These are phyloP conservation scores for Cucurbita pepo DNA, from an alignment of 306 rosid species.

Conservation along the genomic window DNA sequence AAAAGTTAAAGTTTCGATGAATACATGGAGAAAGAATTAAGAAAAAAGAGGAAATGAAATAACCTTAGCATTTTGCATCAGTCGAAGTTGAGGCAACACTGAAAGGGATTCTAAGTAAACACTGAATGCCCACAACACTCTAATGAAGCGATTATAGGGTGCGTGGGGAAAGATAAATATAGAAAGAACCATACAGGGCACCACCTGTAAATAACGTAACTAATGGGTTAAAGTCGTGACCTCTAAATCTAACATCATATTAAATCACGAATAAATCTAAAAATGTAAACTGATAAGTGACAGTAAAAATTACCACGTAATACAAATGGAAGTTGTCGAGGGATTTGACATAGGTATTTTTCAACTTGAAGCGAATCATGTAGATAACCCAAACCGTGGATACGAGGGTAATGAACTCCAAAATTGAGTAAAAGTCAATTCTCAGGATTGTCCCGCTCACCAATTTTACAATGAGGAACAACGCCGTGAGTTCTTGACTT, in stretches of 20 bases:
- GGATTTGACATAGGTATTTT: constrained; percentile 48
- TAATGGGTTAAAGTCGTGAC: no score
- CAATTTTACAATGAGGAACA: constrained; percentile 29
- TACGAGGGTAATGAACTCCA: constrained; percentile 36
- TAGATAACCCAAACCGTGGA: constrained; percentile 44
- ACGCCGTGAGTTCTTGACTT: constrained; percentile 72
- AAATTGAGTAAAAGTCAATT: constrained; percentile 23
- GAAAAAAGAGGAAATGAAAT: not conserved
- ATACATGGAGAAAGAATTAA: not conserved
- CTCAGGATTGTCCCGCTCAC: constrained; percentile 21
- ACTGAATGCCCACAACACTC: constrained; percentile 46
- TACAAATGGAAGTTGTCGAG: constrained; percentile 35
- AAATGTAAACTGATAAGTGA: no score
- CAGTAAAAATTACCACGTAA: constrained; percentile 41
- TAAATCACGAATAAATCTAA: no score
- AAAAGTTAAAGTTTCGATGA: not conserved
- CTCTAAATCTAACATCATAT: no score
- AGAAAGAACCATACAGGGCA: constrained; percentile 37
- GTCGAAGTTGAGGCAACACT: constrained; percentile 59
- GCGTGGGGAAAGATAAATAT: constrained; percentile 26
- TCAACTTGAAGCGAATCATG: constrained; percentile 47
- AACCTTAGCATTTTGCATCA: constrained; percentile 79
- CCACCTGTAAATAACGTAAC: constrained; percentile 19
- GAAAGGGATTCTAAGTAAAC: constrained; percentile 54
- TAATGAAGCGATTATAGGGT: not conserved